A percentile compares a stretch with the other conserved stretches of the same genome.
Evolutionary conservation across 169 alveolate species (phyloP).

Genomic region (Eimeria tenella): DNA sequence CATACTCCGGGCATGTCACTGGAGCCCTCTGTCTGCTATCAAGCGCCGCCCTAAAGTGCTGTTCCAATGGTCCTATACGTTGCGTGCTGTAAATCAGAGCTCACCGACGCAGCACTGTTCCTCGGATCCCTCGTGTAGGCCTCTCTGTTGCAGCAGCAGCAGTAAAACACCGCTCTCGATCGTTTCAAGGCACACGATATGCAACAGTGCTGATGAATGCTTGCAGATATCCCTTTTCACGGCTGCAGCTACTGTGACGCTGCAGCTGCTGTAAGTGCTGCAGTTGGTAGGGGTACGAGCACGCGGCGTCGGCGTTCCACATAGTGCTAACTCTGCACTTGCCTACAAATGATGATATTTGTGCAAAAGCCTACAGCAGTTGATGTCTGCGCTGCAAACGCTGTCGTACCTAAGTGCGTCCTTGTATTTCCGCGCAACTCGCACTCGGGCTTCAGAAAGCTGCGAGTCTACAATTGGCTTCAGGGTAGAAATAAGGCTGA

Average conservation of each 20-base stretch:
- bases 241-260: background rate
- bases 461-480: conserved; percentile 59
- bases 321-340: background rate
- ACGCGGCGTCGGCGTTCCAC: too few relatives aligned
- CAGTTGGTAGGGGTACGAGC: background rate
- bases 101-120: conserved; percentile 5
- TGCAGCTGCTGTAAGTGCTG: background rate
- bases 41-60: too few relatives aligned
- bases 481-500: background rate
- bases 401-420: conserved; percentile 45
- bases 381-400: background rate
- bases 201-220: background rate
- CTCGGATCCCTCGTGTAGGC: conserved; percentile 7
- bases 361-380: background rate
- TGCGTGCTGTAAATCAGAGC: background rate
- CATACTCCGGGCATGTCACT: background rate
- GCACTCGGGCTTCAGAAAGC: conserved; percentile 40
- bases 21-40: too few relatives aligned
- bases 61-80: background rate
- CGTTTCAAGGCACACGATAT: background rate
- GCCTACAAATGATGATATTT: background rate
- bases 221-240: background rate
- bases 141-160: conserved; percentile 63
- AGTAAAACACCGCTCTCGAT: background rate
- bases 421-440: conserved; percentile 22